Evolutionary conservation across 2,329 filamentous ascomycete genomes (phyloP), one percentile per base, ranked within the genome.

Genomic region (Colletotrichum tropicicola): DNA sequence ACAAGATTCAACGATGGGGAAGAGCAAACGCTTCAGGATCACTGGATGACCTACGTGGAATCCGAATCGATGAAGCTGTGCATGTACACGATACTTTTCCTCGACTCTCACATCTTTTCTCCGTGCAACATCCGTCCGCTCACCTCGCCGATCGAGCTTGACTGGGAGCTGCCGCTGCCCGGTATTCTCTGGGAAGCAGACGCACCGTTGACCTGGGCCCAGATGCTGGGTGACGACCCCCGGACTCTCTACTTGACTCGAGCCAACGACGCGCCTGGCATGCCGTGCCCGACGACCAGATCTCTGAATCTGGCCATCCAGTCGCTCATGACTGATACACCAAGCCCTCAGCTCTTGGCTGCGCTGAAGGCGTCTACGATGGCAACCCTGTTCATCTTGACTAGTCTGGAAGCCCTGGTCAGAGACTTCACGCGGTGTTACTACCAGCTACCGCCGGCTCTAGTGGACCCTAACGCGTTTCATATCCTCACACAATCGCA

Each of bases 1-100:
- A 37, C 56, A 19, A 57, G 52, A 13, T 79, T 94, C 44, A 88
- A 89, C 70, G 86, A 91, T 0, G 88, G 23, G 30, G 67, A 61
- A 61, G 68, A 57, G 27, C 68, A 67, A 25, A 57, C 51, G 4
- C 63, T 70, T 0, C 67, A 73, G 19, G 56, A 65, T 19, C 61
- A 64, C 17, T 75, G 74, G 74, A 67, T 58, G 27, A 43, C 65
- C 7, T 76, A 71, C 35, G 67, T 74, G 19, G 61, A 70, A 2
- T 68, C 73, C 35, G 74, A 76, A 62, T 75, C 74, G 3, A 71
- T 73, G 67, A 75, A 74, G 52, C 56, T 76, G 4, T 71, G 68
- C 41, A 67, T 75, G 45, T 73, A 75, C 51, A 68, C 72, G 5
- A 68, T 76, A 1, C 58, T 73, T 1, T 75, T 74, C 25, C 66